These are phyloP conservation scores for Tuber borchii DNA, from an alignment of 495 filamentous ascomycete genomes.

Conservation along the genomic window DNA sequence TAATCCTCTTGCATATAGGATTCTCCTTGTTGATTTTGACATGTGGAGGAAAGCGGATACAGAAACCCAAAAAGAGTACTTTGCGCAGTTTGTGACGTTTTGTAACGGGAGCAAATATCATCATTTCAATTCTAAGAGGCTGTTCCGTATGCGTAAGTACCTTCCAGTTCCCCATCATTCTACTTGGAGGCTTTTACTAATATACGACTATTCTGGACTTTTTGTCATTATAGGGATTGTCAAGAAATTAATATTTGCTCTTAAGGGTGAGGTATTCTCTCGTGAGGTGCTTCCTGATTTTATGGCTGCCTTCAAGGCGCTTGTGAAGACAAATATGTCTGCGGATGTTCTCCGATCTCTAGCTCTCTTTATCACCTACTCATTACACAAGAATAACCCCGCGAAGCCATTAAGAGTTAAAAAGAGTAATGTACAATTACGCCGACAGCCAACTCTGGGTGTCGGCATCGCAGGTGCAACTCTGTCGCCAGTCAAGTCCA, in stretches of 20 bases:
- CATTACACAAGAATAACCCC: conserved; percentile 62
- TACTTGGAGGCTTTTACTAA: background rate
- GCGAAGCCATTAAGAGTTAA: conserved; percentile 47
- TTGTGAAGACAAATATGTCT: conserved; percentile 71
- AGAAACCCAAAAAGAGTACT: conserved; percentile 76
- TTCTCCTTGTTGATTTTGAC: conserved; percentile 85
- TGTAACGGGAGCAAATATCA: conserved; percentile 78
- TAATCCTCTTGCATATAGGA: conserved; percentile 87
- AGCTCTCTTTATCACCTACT: conserved; percentile 86
- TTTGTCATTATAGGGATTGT: conserved; percentile 60
- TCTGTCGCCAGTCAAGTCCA: conserved; percentile 11
- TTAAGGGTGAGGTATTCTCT: conserved; percentile 76
- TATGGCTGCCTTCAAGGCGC: conserved; percentile 63
- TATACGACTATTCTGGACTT: conserved; percentile 19
- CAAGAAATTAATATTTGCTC: conserved; percentile 77
- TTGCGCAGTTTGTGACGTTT: conserved; percentile 82
- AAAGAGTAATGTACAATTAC: conserved; percentile 47
- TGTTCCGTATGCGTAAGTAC: conserved; percentile 81
- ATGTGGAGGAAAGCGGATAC: conserved; percentile 74
- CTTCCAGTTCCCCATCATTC: conserved; percentile 5
- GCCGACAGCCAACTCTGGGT: conserved; percentile 40
- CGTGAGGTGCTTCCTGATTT: conserved; percentile 65
- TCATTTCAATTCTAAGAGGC: conserved; percentile 78
- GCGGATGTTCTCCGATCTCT: conserved; percentile 79
- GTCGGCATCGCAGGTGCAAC: conserved; percentile 36